These are phyloP conservation scores for Yamadazyma triangularis DNA, from an alignment of 1,139 yeast genomes.

Conservation along the genomic window DNA sequence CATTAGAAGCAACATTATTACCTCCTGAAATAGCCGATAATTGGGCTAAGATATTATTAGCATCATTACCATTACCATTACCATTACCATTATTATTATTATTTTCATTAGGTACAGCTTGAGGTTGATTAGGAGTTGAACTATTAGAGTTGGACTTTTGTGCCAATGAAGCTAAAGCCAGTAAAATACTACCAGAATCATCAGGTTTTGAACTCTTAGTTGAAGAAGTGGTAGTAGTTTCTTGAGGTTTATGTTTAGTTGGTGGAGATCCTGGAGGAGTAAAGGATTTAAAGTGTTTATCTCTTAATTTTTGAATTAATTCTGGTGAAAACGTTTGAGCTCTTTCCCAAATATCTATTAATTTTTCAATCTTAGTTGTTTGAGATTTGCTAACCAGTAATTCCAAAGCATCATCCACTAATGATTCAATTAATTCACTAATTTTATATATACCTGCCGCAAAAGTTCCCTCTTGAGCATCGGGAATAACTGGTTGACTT, in stretches of 20 bases:
- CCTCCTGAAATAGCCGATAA: conserved; percentile 40
- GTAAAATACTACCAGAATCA: conserved; percentile 58
- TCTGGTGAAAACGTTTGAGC: conserved; percentile 69
- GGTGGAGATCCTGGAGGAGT: conserved; percentile 59
- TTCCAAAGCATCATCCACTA: conserved; percentile 57
- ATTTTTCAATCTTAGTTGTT: conserved; percentile 69
- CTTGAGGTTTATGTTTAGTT: conserved; percentile 21
- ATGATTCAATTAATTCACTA: conserved; percentile 52
- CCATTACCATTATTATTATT: conserved; percentile 20
- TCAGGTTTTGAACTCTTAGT: conserved; percentile 14
- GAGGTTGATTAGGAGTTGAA: conserved; percentile 19
- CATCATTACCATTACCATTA: conserved; percentile 24
- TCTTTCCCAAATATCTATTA: conserved; percentile 90
- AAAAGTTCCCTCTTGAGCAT: conserved; percentile 65
- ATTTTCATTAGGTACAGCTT: conserved; percentile 8
- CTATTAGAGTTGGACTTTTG: conserved; percentile 26
- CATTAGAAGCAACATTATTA: conserved; percentile 12
- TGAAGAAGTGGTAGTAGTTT: conserved; percentile 8
- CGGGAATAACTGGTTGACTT: conserved; percentile 39
- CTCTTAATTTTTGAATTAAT: conserved; percentile 51
- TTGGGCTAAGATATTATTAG: conserved; percentile 41
- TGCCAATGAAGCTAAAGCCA: conserved; percentile 60
- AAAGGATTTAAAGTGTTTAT: conserved; percentile 53
- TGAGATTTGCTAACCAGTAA: conserved; percentile 49
- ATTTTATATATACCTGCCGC: conserved; percentile 69